A percentile compares a stretch with the other conserved stretches of the same genome.
Conservation (phyloP, 1,284 basidiomycete species). For the Boletus semigastroideus region DNA sequence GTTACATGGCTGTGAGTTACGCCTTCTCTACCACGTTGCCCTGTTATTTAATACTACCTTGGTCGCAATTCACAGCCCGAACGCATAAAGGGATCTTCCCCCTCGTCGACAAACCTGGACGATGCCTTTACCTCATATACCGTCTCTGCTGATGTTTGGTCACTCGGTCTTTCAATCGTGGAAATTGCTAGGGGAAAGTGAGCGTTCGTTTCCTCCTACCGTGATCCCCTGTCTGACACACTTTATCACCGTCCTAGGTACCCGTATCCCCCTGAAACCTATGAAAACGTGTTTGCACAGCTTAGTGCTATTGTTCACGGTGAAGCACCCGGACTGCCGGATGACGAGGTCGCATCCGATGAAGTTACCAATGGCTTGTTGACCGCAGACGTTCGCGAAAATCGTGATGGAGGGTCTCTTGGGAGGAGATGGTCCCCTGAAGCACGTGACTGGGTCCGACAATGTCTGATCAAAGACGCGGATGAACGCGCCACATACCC, state of each 20-base stretch:
- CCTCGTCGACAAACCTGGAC: conserved; percentile 32
- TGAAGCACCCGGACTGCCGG: conserved; percentile 83
- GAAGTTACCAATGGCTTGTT: conserved; percentile 10
- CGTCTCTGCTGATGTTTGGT: conserved; percentile 98
- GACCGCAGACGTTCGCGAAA: conserved; percentile 35
- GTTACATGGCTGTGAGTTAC: conserved; percentile 92
- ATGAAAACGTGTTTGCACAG: conserved; percentile 95
- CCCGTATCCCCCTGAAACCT: conserved; percentile 98
- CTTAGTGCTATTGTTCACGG: conserved; percentile 96
- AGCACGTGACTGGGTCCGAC: conserved; percentile 59
- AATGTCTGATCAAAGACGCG: conserved; percentile 78
- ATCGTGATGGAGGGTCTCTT: conserved; percentile 10
- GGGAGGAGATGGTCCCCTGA: conserved; percentile 31
- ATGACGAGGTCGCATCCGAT: conserved; percentile 32
- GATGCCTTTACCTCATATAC: conserved; percentile 72
- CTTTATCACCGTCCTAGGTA: conserved; percentile 45
- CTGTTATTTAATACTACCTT: conserved; percentile 2
- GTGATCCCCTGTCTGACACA: conserved; percentile 5
- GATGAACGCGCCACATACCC: conserved; percentile 81
- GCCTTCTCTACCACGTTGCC: conserved; percentile 1
- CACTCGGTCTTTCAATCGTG: conserved; percentile 93
- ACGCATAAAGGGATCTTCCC: conserved; percentile 92
- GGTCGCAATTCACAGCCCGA: conserved; percentile 63
- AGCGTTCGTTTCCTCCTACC: conserved; percentile 1
- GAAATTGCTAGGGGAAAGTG: conserved; percentile 81